Percentiles rank a stretch among this genome's conserved stretches.
Conservation (phyloP, 805 yeast species). For the Priceomyces melissophilus region DNA sequence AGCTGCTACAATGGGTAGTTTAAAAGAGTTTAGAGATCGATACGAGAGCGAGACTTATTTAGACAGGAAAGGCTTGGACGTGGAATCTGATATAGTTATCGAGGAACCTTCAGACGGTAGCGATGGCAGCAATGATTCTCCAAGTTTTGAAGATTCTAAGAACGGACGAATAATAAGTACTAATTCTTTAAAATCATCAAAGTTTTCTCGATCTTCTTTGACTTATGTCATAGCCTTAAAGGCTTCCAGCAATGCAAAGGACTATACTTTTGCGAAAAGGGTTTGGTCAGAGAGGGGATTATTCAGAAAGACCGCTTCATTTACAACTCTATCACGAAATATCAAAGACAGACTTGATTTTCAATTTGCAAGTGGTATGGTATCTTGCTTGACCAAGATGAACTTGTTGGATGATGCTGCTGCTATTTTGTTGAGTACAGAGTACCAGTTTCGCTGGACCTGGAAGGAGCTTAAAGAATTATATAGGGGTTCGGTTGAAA, state of each 20-base stretch:
- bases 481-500: slow-evolving; percentile 26
- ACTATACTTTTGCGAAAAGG: slow-evolving; percentile 55
- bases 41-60: slow-evolving; percentile 26
- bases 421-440: slow-evolving; percentile 62
- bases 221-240: slow-evolving; percentile 60
- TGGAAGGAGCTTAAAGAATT: slow-evolving; percentile 33
- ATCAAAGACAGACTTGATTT: slow-evolving; percentile 51
- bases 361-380: slow-evolving; percentile 71
- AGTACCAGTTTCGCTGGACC: slow-evolving; percentile 69
- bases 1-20: slow-evolving; percentile 31
- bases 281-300: slow-evolving; percentile 80
- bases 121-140: slow-evolving; percentile 5
- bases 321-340: slow-evolving; percentile 36
- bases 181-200: neutral
- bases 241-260: slow-evolving; percentile 59
- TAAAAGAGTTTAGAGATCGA: slow-evolving; percentile 33
- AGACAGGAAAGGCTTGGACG: slow-evolving; percentile 21
- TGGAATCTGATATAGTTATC: slow-evolving; percentile 12
- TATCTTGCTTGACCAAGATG: slow-evolving; percentile 52
- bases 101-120: slow-evolving; percentile 12
- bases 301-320: slow-evolving; percentile 54
- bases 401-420: slow-evolving; percentile 66
- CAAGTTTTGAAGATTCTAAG: slow-evolving; percentile 4
- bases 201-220: slow-evolving; percentile 33
- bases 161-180: no score